These are phyloP conservation scores for Fusarium penzigii DNA, from an alignment of 2,329 filamentous ascomycete species.

Conservation along the genomic window DNA sequence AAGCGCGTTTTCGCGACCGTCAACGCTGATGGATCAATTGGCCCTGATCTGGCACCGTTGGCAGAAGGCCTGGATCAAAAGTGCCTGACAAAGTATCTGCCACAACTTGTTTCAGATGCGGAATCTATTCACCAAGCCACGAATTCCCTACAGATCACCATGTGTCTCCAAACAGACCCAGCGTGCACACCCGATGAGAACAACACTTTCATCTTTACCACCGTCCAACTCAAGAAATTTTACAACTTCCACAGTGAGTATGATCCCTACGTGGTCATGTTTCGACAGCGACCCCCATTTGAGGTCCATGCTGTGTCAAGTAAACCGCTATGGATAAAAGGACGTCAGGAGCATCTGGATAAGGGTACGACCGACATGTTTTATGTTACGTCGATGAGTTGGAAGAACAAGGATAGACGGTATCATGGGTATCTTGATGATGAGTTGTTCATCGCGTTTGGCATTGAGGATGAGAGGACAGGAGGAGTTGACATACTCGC, in stretches of 20 bases:
- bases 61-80: constrained; percentile 40
- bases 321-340: constrained; percentile 57
- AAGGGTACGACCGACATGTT: constrained; percentile 52
- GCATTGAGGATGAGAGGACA: constrained; percentile 52
- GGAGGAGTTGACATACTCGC: constrained; percentile 54
- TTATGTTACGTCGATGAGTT: constrained; percentile 58
- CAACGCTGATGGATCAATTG: constrained; percentile 45
- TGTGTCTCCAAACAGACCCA: constrained; percentile 50
- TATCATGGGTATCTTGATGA: constrained; percentile 61
- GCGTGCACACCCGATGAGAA: constrained; percentile 41
- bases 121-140: constrained; percentile 61
- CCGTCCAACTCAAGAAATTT: constrained; percentile 57
- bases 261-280: constrained; percentile 57
- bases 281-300: constrained; percentile 50
- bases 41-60: constrained; percentile 45
- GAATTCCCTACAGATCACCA: constrained; percentile 57
- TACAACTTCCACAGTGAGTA: constrained; percentile 52
- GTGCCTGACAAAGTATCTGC: constrained; percentile 50
- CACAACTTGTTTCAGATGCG: constrained; percentile 33
- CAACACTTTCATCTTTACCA: constrained; percentile 57
- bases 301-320: constrained; percentile 49
- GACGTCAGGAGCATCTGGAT: constrained; percentile 39
- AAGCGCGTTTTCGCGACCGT: constrained; percentile 51
- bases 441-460: constrained; percentile 55
- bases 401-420: constrained; percentile 47